A percentile compares a stretch with the other conserved stretches of the same genome.
Evolutionary conservation across 2,329 filamentous ascomycete genomes (phyloP).

Genomic region (Trichophyton benhamiae): DNA sequence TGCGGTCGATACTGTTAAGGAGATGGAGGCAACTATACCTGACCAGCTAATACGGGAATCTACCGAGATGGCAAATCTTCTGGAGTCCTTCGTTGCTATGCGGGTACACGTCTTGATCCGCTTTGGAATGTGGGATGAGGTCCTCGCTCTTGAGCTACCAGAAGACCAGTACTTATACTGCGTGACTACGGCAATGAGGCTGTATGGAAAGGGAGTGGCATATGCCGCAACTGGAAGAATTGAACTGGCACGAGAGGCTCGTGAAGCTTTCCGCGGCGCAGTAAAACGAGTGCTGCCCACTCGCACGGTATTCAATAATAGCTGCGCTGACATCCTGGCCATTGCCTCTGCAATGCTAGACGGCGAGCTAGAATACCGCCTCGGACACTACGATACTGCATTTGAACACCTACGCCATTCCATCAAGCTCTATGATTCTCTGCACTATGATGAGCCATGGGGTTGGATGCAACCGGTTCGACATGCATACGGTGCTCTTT

Average conservation of each 20-base stretch:
- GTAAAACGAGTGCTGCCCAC: constrained; percentile 42
- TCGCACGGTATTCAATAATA: constrained; percentile 58
- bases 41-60: constrained; percentile 51
- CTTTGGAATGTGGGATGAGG: constrained; percentile 60
- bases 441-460: constrained; percentile 65
- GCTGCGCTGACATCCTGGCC: constrained; percentile 48
- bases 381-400: constrained; percentile 44
- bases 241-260: constrained; percentile 32
- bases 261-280: constrained; percentile 41
- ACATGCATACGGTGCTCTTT: constrained; percentile 57
- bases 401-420: constrained; percentile 48
- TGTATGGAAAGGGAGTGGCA: constrained; percentile 59
- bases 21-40: constrained; percentile 51
- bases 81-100: constrained; percentile 58
- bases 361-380: constrained; percentile 61
- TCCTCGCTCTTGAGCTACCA: constrained; percentile 47
- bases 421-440: constrained; percentile 47
- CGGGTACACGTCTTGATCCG: constrained; percentile 58
- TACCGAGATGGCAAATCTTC: constrained; percentile 67
- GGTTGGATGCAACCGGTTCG: constrained; percentile 66
- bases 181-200: constrained; percentile 53
- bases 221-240: constrained; percentile 47
- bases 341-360: constrained; percentile 55
- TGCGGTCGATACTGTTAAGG: constrained; percentile 48
- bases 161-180: constrained; percentile 51